Evolutionary conservation across 1,284 basidiomycete species (phyloP).

Genomic region (Tremellales sp.): DNA sequence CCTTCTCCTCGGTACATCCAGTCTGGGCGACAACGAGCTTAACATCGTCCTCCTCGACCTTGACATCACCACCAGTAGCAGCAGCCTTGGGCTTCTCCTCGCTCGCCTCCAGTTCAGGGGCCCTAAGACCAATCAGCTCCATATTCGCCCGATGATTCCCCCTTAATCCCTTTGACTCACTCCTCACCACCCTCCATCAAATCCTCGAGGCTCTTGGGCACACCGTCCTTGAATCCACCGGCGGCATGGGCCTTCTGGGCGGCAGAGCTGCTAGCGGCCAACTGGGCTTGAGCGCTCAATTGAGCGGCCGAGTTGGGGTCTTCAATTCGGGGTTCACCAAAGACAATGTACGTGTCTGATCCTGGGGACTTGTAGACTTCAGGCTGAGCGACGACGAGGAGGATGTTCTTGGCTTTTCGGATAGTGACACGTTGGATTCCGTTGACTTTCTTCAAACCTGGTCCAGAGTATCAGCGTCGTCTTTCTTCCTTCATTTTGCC

Average conservation of each 20-base stretch:
- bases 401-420: conserved; percentile 88
- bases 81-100: conserved; percentile 39
- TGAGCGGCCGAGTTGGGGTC: conserved; percentile 85
- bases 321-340: conserved; percentile 97
- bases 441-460: conserved; percentile 73
- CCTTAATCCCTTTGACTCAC: conserved; percentile 25
- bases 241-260: conserved; percentile 45
- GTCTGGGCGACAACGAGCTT: conserved; percentile 86
- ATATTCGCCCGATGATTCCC: neutral
- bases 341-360: conserved; percentile 98
- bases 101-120: conserved; percentile 72
- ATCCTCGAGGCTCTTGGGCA: conserved; percentile 57
- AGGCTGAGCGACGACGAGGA: conserved; percentile 88
- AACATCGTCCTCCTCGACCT: conserved; percentile 86
- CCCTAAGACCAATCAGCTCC: conserved; percentile 24
- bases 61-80: conserved; percentile 39
- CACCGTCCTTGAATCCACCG: conserved; percentile 51
- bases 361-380: conserved; percentile 98
- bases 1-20: conserved; percentile 77
- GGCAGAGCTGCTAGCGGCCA: conserved; percentile 53
- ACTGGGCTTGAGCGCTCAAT: conserved; percentile 76
- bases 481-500: neutral
- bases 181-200: conserved; percentile 57
- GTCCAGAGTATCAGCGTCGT: neutral
- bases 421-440: conserved; percentile 94